Conservation (phyloP, 306 rosid genomes). For the Calophaca sinica region DNA sequence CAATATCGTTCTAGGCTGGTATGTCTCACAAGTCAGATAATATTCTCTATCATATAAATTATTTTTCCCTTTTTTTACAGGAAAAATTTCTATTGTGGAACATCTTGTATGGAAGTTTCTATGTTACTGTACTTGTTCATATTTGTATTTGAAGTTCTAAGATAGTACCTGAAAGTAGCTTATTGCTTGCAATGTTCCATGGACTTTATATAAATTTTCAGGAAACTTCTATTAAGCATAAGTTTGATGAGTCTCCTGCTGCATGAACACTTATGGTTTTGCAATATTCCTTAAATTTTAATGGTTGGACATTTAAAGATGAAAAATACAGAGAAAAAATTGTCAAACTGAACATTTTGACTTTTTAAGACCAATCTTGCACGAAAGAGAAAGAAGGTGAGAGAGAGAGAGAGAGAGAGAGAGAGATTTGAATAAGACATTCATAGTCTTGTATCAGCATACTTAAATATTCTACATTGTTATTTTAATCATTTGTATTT, state of each 20-base stretch:
- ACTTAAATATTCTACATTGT: slow-evolving; percentile 23
- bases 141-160: slow-evolving; percentile 26
- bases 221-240: slow-evolving; percentile 1
- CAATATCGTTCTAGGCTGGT: slow-evolving; percentile 94
- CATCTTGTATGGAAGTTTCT: slow-evolving; percentile 22
- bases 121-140: slow-evolving; percentile 12
- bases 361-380: slow-evolving; percentile 27
- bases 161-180: slow-evolving; percentile 33
- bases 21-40: slow-evolving; percentile 42
- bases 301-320: slow-evolving; percentile 1
- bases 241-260: slow-evolving; percentile 9
- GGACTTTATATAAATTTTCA: slow-evolving; percentile 2
- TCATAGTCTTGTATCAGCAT: slow-evolving; percentile 12
- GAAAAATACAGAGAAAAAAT: background rate
- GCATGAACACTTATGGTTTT: slow-evolving; percentile 19
- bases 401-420: slow-evolving; percentile 3
- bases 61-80: slow-evolving; percentile 32
- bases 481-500: slow-evolving; percentile 11
- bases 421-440: slow-evolving; percentile 9
- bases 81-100: background rate
- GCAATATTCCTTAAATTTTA: slow-evolving; percentile 13
- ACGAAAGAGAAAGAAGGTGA: background rate
- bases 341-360: slow-evolving; percentile 32
- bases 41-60: slow-evolving; percentile 19
- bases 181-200: slow-evolving; percentile 32